phyloP scores from a whole-genome alignment of 768 basidiomycete species.

The Kwoniella dejecticola region DNA sequence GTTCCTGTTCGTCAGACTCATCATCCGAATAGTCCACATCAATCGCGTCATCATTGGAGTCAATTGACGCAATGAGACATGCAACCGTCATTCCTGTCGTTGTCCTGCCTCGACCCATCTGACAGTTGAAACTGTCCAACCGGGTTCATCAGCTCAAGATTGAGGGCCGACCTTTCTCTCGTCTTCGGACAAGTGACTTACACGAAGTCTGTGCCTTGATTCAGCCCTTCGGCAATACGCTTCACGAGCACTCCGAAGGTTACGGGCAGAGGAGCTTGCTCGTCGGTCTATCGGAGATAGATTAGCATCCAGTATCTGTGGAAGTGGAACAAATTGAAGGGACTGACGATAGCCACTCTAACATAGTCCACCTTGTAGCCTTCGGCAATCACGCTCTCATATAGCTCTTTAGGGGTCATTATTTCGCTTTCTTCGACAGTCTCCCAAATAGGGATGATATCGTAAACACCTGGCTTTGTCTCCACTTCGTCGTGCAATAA shows the following conservation, averaged over 20 bases:
- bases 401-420: slow-evolving; percentile 55
- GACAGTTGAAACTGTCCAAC: slow-evolving; percentile 75
- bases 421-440: slow-evolving; percentile 62
- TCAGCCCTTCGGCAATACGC: slow-evolving; percentile 64
- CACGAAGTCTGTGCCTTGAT: slow-evolving; percentile 61
- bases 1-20: slow-evolving; percentile 60
- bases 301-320: neutral
- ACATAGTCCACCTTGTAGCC: slow-evolving; percentile 73
- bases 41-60: slow-evolving; percentile 57
- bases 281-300: slow-evolving; percentile 73
- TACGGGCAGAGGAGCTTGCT: slow-evolving; percentile 90
- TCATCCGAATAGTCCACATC: slow-evolving; percentile 27
- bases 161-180: neutral
- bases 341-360: slow-evolving; percentile 82
- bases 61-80: slow-evolving; percentile 68
- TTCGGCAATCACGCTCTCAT: slow-evolving; percentile 50
- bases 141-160: slow-evolving; percentile 17
- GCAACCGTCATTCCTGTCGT: slow-evolving; percentile 96
- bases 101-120: slow-evolving; percentile 77
- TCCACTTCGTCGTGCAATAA: slow-evolving; percentile 95
- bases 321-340: neutral
- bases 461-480: slow-evolving; percentile 83
- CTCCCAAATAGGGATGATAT: slow-evolving; percentile 95
- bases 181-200: slow-evolving; percentile 20
- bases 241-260: slow-evolving; percentile 77